Percentiles rank a stretch among this genome's conserved stretches.
phyloP scores from a whole-genome alignment of 2,329 filamentous ascomycete species.

The Didymella exigua region DNA sequence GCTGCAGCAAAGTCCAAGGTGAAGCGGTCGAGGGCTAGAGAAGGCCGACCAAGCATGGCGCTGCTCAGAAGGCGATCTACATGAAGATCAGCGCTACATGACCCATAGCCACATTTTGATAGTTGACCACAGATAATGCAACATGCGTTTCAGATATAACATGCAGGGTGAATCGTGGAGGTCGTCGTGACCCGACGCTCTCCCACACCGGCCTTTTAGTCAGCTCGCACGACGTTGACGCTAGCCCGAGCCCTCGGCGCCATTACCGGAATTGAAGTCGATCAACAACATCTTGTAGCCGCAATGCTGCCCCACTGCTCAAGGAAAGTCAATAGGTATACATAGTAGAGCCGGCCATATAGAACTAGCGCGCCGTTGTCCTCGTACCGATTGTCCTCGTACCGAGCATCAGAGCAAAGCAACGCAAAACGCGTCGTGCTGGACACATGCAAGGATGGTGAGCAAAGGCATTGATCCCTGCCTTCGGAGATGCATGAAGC shows the following conservation, averaged over 20 bases:
- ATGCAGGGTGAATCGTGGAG: conserved; percentile 1
- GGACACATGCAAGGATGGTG: neutral
- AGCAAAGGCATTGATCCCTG: conserved; percentile 7
- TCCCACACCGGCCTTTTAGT: conserved; percentile 11
- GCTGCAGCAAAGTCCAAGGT: conserved; percentile 18
- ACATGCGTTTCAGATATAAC: neutral
- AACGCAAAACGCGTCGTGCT: neutral
- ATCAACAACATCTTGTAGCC: conserved; percentile 1
- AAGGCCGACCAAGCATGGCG: conserved; percentile 26
- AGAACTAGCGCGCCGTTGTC: neutral
- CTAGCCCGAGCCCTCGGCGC: conserved; percentile 7
- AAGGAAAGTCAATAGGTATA: neutral
- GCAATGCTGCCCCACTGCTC: conserved; percentile 2
- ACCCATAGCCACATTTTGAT: neutral
- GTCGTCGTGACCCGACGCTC: conserved; percentile 3
- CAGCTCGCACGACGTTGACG: conserved; percentile 17
- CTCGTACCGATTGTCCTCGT: neutral
- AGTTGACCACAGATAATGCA: neutral
- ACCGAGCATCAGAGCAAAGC: neutral
- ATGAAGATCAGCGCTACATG: neutral
- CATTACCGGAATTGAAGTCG: neutral
- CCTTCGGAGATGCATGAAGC: conserved; percentile 11
- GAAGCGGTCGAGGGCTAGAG: conserved; percentile 25
- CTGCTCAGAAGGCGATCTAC: conserved; percentile 21
- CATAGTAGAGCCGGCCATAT: too few relatives aligned